These are phyloP conservation scores for Hypoxylon sp. DNA, from an alignment of 2,329 filamentous ascomycete species.

Conservation along the genomic window DNA sequence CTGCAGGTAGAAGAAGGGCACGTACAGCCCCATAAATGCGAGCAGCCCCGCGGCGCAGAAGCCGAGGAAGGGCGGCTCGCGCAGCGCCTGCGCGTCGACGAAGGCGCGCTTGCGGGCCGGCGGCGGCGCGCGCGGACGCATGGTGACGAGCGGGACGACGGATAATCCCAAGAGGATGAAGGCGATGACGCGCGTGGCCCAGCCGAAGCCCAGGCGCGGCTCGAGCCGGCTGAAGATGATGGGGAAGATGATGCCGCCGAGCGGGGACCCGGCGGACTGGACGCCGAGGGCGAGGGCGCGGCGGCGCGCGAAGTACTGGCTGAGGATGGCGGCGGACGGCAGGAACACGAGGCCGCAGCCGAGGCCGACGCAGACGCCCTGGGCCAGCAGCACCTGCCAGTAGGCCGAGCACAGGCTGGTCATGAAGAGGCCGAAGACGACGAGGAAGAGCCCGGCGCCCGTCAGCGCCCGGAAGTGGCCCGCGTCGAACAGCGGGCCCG, in stretches of 20 bases:
- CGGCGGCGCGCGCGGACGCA: slow-evolving; percentile 41
- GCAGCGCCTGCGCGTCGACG: slow-evolving; percentile 41
- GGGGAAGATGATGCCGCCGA: slow-evolving; percentile 52
- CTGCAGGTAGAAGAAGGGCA: slow-evolving; percentile 49
- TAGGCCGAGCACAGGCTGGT: slow-evolving; percentile 48
- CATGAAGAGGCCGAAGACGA: slow-evolving; percentile 49
- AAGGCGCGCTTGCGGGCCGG: slow-evolving; percentile 35
- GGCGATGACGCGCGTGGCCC: slow-evolving; percentile 55
- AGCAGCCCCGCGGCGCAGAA: slow-evolving; percentile 41
- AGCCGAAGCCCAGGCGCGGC: slow-evolving; percentile 56
- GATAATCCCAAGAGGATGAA: slow-evolving; percentile 48
- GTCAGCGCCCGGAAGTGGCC: slow-evolving; percentile 44
- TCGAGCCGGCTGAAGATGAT: slow-evolving; percentile 53
- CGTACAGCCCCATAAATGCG: slow-evolving; percentile 48
- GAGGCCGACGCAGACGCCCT: slow-evolving; percentile 37
- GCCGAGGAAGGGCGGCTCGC: slow-evolving; percentile 42
- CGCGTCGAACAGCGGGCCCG: slow-evolving; percentile 47
- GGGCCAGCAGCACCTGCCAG: slow-evolving; percentile 45
- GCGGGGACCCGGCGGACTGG: slow-evolving; percentile 30
- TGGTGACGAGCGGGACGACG: slow-evolving; percentile 39
- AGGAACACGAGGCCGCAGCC: slow-evolving; percentile 39
- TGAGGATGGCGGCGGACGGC: slow-evolving; percentile 35
- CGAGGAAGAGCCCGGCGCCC: slow-evolving; percentile 35
- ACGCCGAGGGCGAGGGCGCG: slow-evolving; percentile 39
- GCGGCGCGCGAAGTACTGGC: slow-evolving; percentile 44